These are phyloP conservation scores for Trametes sp. DNA, from an alignment of 1,284 basidiomycete genomes.

Conservation along the genomic window DNA sequence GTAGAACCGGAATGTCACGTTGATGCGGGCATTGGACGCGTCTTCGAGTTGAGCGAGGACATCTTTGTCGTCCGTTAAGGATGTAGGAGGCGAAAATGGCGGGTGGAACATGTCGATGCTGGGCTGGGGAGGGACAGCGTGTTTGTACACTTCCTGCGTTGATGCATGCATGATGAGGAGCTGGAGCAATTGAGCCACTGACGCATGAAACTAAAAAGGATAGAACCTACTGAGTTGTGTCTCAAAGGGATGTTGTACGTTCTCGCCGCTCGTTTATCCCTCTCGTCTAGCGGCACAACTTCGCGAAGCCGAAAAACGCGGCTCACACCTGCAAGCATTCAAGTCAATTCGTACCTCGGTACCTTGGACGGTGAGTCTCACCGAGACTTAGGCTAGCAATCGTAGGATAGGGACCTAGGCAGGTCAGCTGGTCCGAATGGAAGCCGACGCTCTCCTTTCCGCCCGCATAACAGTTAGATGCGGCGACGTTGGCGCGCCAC, in stretches of 20 bases:
- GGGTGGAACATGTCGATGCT: slow-evolving; percentile 82
- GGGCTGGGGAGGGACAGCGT: slow-evolving; percentile 78
- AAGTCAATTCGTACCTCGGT: not conserved
- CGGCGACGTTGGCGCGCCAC: slow-evolving; percentile 93
- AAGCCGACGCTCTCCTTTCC: slow-evolving; percentile 85
- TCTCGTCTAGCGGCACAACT: slow-evolving; percentile 68
- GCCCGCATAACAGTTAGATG: slow-evolving; percentile 91
- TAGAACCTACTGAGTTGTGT: slow-evolving; percentile 78
- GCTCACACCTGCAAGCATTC: slow-evolving; percentile 19
- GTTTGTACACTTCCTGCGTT: slow-evolving; percentile 91
- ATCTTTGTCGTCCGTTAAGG: slow-evolving; percentile 20
- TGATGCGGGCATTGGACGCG: slow-evolving; percentile 78
- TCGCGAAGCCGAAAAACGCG: slow-evolving; percentile 83
- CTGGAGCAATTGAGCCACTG: slow-evolving; percentile 43
- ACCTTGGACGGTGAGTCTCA: slow-evolving; percentile 38
- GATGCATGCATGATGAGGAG: slow-evolving; percentile 93
- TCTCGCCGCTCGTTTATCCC: slow-evolving; percentile 59
- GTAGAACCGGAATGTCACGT: slow-evolving; percentile 90
- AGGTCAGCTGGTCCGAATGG: slow-evolving; percentile 81
- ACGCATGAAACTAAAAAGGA: slow-evolving; percentile 6
- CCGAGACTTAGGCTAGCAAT: slow-evolving; percentile 95
- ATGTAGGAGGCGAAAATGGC: slow-evolving; percentile 52
- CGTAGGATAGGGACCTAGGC: slow-evolving; percentile 91
- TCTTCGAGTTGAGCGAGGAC: slow-evolving; percentile 15
- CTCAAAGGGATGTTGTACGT: slow-evolving; percentile 86